Base-by-base conservation (phyloP, 2,329 filamentous ascomycete genomes). In the Plenodomus biglobosus region DNA sequence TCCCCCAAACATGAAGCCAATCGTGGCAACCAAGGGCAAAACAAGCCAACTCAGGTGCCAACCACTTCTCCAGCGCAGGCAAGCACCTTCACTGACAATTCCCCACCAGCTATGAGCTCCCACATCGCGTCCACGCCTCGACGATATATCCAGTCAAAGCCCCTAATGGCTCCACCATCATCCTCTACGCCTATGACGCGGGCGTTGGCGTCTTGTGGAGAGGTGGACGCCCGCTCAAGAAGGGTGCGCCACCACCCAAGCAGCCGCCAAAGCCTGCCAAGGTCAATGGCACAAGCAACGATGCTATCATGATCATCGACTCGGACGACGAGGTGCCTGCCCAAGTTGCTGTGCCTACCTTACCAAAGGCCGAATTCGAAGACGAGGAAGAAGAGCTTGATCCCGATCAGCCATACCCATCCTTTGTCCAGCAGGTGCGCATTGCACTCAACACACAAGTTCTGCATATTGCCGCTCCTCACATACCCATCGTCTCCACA, bases 1-100 rank as follows among this genome's bases (percentile, higher is more conserved):
- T 17, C 40, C 17, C 42, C 40, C 38, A 24, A 44, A 40, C 73
- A 96, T 85, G 72, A 87, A 86, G 62, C 92, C 92, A 88, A 96
- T 97, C 40, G 50, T 67, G 39, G 48, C 62, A 8, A 65, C 61
- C 42, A 62, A 63, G 46, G 69, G 66, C 53, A 70, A 69, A 43
- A 44, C 56, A 5, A 57, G 65, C 21, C 68, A 70, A 52, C 56
- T 72, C 18, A 62, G 69, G 67, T 70, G 39, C 22, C 27, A 10
- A 15, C 40, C 27, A 2, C 18, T 30, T 21, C 2, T 17, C 8
- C 1, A 8, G 17, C 8, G 16, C 2, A 20, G 20, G 0, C 30
- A 5, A 2, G 30, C 4, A 3, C 20, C 24, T 22, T 37, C 52
- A 38, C 53, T 62, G 27, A 54, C 45, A 34, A 11, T 22, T 1